Evolutionary conservation across 768 basidiomycete genomes (phyloP).

Genomic region (Boletus pseudopeckii): DNA sequence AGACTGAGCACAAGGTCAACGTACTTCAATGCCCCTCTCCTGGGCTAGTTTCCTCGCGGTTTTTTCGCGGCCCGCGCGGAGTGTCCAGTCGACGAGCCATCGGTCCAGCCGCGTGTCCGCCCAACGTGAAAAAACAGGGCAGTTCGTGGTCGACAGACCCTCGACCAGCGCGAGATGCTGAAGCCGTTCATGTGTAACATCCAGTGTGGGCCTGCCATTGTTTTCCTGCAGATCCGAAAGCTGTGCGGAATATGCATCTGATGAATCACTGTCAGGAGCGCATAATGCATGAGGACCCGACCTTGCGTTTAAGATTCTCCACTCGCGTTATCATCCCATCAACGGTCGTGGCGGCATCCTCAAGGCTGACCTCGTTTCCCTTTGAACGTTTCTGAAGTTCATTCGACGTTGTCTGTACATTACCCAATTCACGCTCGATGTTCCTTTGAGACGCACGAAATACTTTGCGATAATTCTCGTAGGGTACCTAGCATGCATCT

Average conservation of each 20-base stretch:
- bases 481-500: constrained; percentile 61
- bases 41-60: constrained; percentile 75
- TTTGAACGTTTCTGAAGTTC: constrained; percentile 56
- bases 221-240: constrained; percentile 49
- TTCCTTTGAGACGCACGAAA: constrained; percentile 79
- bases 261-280: constrained; percentile 11
- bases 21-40: constrained; percentile 76
- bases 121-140: constrained; percentile 69
- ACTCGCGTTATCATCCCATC: constrained; percentile 76
- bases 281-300: constrained; percentile 32
- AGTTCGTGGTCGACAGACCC: constrained; percentile 45
- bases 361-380: constrained; percentile 37
- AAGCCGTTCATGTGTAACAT: constrained; percentile 71
- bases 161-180: constrained; percentile 69
- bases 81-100: constrained; percentile 91
- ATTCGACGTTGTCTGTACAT: constrained; percentile 51
- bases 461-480: constrained; percentile 85
- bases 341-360: constrained; percentile 57
- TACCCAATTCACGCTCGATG: constrained; percentile 74
- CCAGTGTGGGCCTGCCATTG: constrained; percentile 54
- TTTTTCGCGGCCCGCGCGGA: constrained; percentile 73
- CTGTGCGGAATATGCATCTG: constrained; percentile 28
- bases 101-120: constrained; percentile 76
- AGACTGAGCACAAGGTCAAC: constrained; percentile 27
- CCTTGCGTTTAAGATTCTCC: constrained; percentile 87